These are phyloP conservation scores for Omphalotus guepiniiformis DNA, from an alignment of 768 basidiomycete species.

Conservation along the genomic window DNA sequence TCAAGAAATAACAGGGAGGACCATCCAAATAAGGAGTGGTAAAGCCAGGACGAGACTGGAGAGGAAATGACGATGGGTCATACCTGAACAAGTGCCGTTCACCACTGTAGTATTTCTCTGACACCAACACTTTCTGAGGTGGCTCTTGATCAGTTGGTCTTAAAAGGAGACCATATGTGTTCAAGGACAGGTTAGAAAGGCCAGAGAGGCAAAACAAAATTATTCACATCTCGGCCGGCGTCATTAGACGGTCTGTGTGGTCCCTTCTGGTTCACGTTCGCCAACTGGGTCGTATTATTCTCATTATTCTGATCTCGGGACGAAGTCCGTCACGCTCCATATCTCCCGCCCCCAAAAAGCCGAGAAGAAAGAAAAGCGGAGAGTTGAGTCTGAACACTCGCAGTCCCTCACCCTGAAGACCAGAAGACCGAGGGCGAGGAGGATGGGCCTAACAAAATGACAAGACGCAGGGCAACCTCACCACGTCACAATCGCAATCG, in stretches of 20 bases:
- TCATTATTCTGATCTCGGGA: conserved; percentile 55
- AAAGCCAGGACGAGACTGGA: conserved; percentile 40
- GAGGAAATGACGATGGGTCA: conserved; percentile 61
- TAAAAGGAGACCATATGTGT: conserved; percentile 51
- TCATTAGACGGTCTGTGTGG: conserved; percentile 43
- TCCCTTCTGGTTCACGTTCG: conserved; percentile 55
- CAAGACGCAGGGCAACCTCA: conserved; percentile 14
- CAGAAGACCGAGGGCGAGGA: conserved; percentile 37
- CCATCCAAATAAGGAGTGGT: conserved; percentile 21
- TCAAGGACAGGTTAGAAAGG: conserved; percentile 19
- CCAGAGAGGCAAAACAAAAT: no score
- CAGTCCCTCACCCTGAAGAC: conserved; percentile 40
- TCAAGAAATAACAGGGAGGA: conserved; percentile 4
- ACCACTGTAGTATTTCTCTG: conserved; percentile 1
- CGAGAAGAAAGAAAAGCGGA: conserved; percentile 47
- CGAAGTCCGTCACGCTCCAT: conserved; percentile 59
- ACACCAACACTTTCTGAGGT: conserved; percentile 8
- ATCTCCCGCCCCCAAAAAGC: conserved; percentile 59
- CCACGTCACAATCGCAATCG: conserved; percentile 40
- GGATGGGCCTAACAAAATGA: conserved; percentile 27
- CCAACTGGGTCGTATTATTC: conserved; percentile 65
- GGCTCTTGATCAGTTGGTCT: conserved; percentile 54
- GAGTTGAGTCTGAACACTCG: conserved; percentile 46
- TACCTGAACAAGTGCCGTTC: conserved; percentile 71
- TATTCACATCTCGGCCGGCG: conserved; percentile 39